Base-by-base conservation (phyloP, 192 early-diverging fungal genomes). In the Polychytrium aggregatum region DNA sequence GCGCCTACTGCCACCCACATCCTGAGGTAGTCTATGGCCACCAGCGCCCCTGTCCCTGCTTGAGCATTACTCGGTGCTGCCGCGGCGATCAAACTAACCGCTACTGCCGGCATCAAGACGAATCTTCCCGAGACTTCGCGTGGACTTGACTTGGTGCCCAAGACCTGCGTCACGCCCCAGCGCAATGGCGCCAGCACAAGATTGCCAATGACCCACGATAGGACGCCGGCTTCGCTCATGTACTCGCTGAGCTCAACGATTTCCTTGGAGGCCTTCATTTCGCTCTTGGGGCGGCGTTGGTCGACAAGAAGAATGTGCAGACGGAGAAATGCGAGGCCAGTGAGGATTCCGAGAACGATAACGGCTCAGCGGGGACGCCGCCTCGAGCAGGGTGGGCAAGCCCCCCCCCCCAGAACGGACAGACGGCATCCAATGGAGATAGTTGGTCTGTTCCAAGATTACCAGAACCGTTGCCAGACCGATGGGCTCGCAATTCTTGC, bases 391-490 rank as follows among this genome's bases (percentile, higher is more conserved):
- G 11, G 24, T 42, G 20, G 24, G 29, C 18, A 21, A 46, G 13
- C 10, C 27, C 24, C 13, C 9, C 3, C 22, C 5, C 8, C 28
- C 5, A 10, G 5, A 28, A n/a, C n/a, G n/a, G n/a, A n/a, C n/a
- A n/a, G n/a, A n/a, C n/a, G n/a, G n/a, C n/a, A n/a, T n/a, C n/a
- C n/a, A n/a, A n/a, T n/a, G n/a, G n/a, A n/a, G n/a, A n/a, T n/a
- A n/a, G 36, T 48, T 17, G 5, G 33, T 4, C 41, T 35, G 22
- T 18, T n/a, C 11, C 16, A 26, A 10, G 3, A 41, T 1, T 27
- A 53, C 57, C 50, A 59, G 16, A n/a, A 59, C 57, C 18, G 42
- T 31, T 22, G 33, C 44, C 44, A 59, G 29, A n/a, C 57, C 50
- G 24, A 37, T 34, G 14, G 57, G 57, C 13, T 27, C 20, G 4